Evolutionary conservation across 1,139 yeast genomes (phyloP), one percentile per base, ranked within the genome.

Genomic region (Suhomyces atakaporum): DNA sequence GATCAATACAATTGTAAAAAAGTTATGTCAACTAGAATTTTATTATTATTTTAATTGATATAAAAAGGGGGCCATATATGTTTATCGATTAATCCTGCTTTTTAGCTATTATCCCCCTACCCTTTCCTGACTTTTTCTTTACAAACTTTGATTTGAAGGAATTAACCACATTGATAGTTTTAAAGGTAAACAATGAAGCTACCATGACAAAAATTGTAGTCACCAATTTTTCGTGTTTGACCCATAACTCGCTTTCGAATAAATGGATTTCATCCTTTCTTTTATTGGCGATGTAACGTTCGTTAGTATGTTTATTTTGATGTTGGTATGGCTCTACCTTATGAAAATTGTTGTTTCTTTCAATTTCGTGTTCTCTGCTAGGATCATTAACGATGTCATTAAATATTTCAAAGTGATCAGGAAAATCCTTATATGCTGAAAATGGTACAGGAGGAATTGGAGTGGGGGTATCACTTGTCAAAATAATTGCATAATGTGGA

Each of bases 401-500:
- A 50, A 77, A 77, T 5, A 75, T 62, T 45, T 63, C 58, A 57
- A 55, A 73, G 44, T 40, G 53, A 35, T 43, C 63, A 35, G 68
- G 79, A 29, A 43, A 54, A 42, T 38, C 45, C 43, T 51, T 51
- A 23, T 66, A 43, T 2, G 62, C 54, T 10, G 36, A 15, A 5
- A 47, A 46, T 0, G 76, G 75, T 0, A 57, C 41, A 2, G 73
- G 75, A 38, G 61, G 66, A 25, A 52, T 52, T 5, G 28, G 18
- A 24, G 46, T 50, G 9, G 53, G 56, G 14, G 56, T 54, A 14
- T 45, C 44, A 8, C 73, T 59, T 0, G 86, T 77, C 33, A 77
- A 57, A 5, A 84, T 56, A 3, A 84, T 60, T 3, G 84, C 65
- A 39, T 70, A 71, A 42, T 74, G 73, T 0, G 92, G 90, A 0